Evolutionary conservation across 2,329 filamentous ascomycete genomes (phyloP).

Genomic region (Aspergillus carbonarius): DNA sequence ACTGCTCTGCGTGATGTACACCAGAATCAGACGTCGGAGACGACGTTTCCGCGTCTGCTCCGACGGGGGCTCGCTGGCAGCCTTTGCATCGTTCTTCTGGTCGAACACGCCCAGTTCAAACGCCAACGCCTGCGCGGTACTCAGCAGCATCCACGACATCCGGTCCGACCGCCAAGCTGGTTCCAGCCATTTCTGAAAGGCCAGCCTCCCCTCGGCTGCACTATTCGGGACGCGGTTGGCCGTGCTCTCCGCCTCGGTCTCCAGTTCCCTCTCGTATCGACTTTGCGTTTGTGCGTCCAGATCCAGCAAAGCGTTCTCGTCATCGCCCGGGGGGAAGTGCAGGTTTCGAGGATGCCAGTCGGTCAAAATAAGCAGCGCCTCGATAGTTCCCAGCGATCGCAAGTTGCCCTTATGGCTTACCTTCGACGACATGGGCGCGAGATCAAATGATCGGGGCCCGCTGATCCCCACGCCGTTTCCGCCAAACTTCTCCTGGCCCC

Average conservation of each 20-base stretch:
- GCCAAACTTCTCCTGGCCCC: conserved; percentile 94
- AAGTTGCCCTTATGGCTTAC: conserved; percentile 68
- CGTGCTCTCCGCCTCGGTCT: conserved; percentile 41
- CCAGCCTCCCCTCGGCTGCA: conserved; percentile 75
- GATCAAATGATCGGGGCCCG: conserved; percentile 68
- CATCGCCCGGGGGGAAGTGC: conserved; percentile 78
- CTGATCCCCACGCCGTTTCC: conserved; percentile 62
- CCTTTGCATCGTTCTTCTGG: conserved; percentile 72
- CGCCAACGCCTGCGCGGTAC: conserved; percentile 82
- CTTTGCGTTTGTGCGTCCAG: conserved; percentile 68
- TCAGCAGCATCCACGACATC: conserved; percentile 97
- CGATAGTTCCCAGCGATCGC: conserved; percentile 87
- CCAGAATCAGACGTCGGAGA: conserved; percentile 80
- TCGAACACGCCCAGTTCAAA: conserved; percentile 97
- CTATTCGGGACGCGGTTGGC: conserved; percentile 50
- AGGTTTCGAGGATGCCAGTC: conserved; percentile 96
- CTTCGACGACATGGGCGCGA: conserved; percentile 56
- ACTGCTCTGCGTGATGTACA: conserved; percentile 92
- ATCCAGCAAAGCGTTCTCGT: conserved; percentile 62
- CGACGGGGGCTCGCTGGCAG: conserved; percentile 46
- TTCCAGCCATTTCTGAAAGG: conserved; percentile 89
- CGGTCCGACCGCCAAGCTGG: conserved; percentile 92
- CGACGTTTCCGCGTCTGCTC: conserved; percentile 79
- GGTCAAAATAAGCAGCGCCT: conserved; percentile 88
- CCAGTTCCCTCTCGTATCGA: conserved; percentile 50